Evolutionary conservation across 2,329 filamentous ascomycete species (phyloP), one percentile per base, ranked within the genome.

Genomic region (Botrytis deweyae): DNA sequence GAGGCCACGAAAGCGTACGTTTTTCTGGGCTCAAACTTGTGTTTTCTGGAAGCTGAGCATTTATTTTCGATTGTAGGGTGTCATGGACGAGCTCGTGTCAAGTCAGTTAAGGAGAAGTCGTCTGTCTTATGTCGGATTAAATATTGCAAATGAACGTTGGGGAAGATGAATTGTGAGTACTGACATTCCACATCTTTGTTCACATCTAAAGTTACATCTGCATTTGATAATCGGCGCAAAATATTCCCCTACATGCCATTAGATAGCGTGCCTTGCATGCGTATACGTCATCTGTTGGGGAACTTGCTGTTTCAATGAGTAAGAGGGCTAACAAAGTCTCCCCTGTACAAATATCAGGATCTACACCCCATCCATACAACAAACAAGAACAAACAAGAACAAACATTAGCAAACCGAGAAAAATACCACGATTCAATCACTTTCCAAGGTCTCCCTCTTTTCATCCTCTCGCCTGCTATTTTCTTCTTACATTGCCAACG

Each of bases 311-410:
- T 14, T 1, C 1, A 0, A 52, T 25, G 0, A 52, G 4, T 2
- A 12, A 3, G 1, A n/a, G 4, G 0, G 9, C 46, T 4, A 62
- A 36, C 10, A 12, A 25, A 25, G 2, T 61, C 33, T 36, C 58
- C 33, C 18, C 33, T 0, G 4, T 49, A n/a, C 0, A 14, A 1
- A n/a, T 6, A 16, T 16, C 7, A n/a, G 4, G 1, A 55, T 3
- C 3, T n/a, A 1, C 0, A 12, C n/a, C 16, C 49, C 16, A 55
- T 52, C 1, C 4, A 29, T 3, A 55, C 5, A 16, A 8, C 12
- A 55, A 29, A n/a, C 1, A 7, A 3, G n/a, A 55, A 16, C 12
- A 55, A 29, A n/a, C 1, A 7, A 3, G n/a, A 55, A 16, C 2
- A 29, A 29, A 55, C 1, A 29, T 4, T 29, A 55, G 10, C 2